Conservation (phyloP, 108 stramenopile genomes). For the Conticribra weissflogii region DNA sequence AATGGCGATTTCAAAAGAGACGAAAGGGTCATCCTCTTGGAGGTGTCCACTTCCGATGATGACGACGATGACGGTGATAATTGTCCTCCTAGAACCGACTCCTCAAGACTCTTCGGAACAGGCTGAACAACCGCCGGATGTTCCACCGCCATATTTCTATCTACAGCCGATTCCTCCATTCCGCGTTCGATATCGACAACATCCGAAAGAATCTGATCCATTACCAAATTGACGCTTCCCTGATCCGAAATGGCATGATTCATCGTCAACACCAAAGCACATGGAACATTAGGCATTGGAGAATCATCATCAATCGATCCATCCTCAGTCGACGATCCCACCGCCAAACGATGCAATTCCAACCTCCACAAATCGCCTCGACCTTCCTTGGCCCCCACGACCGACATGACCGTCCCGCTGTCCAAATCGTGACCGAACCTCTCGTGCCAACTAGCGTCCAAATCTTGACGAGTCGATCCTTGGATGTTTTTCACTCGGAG, state of each 20-base stretch:
- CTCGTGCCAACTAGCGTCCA: slow-evolving; percentile 13
- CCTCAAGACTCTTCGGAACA: slow-evolving; percentile 2
- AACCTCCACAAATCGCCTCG: slow-evolving; percentile 5
- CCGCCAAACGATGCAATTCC: slow-evolving; percentile 1
- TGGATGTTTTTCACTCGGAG: slow-evolving; percentile 1
- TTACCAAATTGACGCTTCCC: slow-evolving; percentile 13
- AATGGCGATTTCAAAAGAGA: neutral
- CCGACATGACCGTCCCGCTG: neutral
- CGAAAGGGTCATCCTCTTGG: neutral
- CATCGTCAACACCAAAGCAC: slow-evolving; percentile 16
- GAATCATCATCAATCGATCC: neutral
- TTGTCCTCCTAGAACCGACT: slow-evolving; percentile 8
- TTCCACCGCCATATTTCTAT: neutral
- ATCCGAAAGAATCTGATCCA: slow-evolving; percentile 15
- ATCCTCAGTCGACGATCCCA: no score
- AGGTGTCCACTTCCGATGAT: no score
- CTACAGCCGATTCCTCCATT: neutral
- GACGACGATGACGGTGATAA: no score
- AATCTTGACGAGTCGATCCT: neutral
- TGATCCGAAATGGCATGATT: slow-evolving; percentile 34
- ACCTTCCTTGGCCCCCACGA: neutral
- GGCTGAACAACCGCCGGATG: slow-evolving; percentile 7
- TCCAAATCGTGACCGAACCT: slow-evolving; percentile 17
- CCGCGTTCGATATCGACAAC: slow-evolving; percentile 4
- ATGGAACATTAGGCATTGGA: neutral